Evolutionary conservation across 805 yeast genomes (phyloP), one percentile per base, ranked within the genome.

Genomic region (Metschnikowia reukaufii): DNA sequence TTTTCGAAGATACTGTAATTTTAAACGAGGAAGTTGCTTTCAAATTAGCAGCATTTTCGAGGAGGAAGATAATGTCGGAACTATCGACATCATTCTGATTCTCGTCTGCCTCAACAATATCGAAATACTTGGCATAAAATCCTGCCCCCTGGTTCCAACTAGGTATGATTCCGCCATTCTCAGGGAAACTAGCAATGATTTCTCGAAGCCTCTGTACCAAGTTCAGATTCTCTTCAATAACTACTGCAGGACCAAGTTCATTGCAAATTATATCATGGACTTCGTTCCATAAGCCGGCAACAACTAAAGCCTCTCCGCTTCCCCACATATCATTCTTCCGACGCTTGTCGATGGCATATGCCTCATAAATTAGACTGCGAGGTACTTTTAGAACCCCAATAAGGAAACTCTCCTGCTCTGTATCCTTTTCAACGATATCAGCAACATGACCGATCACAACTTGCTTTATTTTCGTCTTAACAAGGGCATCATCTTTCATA

Each of bases 221-320:
- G 1, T 39, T 30, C 36, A 52, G 5, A 12, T 62, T 66, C 46
- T 77, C 75, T n/a, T 77, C 71, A 13, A 83, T 76, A 1, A 91
- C 79, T 3, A 84, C 77, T 12, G 65, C 62, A 7, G 98, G 98
- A 0, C 92, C 98, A 25, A 89, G 84, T 3, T 72, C 62, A 1
- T 68, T 59, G 7, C 83, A 56, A 4, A 88, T 65, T 0, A 80
- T 66, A 2, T 66, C 60, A 57, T 88, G 94, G 0, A 96, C 96
- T 33, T 79, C 82, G 0, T 65, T 70, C 69, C 78, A 79, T 41
- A 76, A 62, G 9, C 69, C 72, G 0, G 96, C 96, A 10, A 71
- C 73, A 0, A 88, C 65, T 38, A 85, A 74, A 23, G 83, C 79
- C 38, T 74, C 70, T 1, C 83, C 81, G 55, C 88, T 89, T 13